phyloP scores from a whole-genome alignment of 2,329 filamentous ascomycete species.

The Colletotrichum magnum region DNA sequence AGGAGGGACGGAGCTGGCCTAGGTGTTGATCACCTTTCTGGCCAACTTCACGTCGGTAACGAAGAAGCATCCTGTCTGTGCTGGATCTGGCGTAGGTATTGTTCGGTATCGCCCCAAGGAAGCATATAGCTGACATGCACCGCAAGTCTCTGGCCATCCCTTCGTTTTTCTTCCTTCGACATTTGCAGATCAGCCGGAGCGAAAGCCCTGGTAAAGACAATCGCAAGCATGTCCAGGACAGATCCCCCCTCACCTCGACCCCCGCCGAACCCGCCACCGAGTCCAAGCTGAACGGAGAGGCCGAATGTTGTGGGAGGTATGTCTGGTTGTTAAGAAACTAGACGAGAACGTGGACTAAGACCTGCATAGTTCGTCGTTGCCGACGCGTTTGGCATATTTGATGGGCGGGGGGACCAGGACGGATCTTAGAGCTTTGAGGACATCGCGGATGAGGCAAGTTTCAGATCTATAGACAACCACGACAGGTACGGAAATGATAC shows the following conservation, averaged over 20 bases:
- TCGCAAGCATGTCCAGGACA: slow-evolving; percentile 50
- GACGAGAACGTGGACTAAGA: no score
- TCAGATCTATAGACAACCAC: not conserved
- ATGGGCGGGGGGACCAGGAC: no score
- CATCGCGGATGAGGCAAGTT: not conserved
- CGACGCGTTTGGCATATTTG: not conserved
- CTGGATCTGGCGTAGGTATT: not conserved
- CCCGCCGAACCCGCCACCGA: slow-evolving; percentile 56
- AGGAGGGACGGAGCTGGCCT: not conserved
- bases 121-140: not conserved
- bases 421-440: not conserved
- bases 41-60: not conserved
- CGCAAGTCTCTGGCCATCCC: not conserved
- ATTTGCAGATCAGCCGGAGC: not conserved
- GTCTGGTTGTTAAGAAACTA: not conserved
- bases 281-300: slow-evolving; percentile 43
- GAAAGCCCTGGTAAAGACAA: not conserved
- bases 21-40: not conserved
- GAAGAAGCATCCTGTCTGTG: not conserved
- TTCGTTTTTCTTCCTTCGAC: not conserved
- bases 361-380: no score
- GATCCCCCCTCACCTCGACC: slow-evolving; percentile 53
- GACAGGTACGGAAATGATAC: not conserved
- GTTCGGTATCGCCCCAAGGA: not conserved
- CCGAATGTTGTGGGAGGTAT: not conserved